phyloP scores from a whole-genome alignment of 495 filamentous ascomycete species.

The Trichoderma erinaceum region DNA sequence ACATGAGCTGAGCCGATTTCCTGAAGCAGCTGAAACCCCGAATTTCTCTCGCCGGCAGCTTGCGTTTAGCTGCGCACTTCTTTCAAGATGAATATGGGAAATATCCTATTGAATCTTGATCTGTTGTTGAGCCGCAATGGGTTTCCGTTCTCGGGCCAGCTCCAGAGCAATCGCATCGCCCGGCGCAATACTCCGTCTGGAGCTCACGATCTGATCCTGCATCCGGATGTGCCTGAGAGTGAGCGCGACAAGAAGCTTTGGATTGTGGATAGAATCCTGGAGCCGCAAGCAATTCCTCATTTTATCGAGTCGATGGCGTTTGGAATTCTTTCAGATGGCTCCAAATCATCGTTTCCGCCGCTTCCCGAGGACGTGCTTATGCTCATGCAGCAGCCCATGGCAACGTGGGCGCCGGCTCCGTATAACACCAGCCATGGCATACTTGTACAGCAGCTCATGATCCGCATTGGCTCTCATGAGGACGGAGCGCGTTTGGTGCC shows the following conservation, averaged over 20 bases:
- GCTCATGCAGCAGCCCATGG: slow-evolving; percentile 1
- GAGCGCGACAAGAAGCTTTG: background rate
- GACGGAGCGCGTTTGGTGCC: background rate
- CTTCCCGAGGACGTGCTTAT: background rate
- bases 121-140: background rate
- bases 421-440: background rate
- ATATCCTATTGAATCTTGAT: background rate
- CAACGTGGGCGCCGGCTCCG: slow-evolving; percentile 7
- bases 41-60: background rate
- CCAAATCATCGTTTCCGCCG: background rate
- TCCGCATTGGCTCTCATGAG: slow-evolving; percentile 3
- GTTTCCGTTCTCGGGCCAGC: background rate
- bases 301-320: background rate
- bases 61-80: background rate
- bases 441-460: background rate
- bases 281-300: background rate
- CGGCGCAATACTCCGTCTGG: slow-evolving; percentile 1
- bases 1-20: too few relatives aligned
- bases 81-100: slow-evolving; percentile 1
- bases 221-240: background rate
- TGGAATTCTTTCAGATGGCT: background rate
- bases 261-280: background rate
- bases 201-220: background rate
- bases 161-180: background rate
- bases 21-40: background rate